These are phyloP conservation scores for Chytridium lagenaria DNA, from an alignment of 371 early-diverging fungal genomes.

Conservation along the genomic window DNA sequence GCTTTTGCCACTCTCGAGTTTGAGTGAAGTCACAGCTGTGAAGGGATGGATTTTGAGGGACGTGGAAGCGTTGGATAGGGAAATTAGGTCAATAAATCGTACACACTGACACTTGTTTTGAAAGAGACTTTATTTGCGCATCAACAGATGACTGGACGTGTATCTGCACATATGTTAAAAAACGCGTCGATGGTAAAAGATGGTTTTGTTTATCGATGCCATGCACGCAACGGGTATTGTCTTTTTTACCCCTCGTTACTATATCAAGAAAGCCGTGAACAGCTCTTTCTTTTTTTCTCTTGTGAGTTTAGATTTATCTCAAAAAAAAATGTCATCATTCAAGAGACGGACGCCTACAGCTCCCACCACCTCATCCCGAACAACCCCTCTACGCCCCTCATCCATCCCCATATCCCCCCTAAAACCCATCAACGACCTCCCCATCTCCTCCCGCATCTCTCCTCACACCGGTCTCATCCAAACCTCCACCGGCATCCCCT, in stretches of 20 bases:
- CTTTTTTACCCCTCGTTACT: too few species aligned
- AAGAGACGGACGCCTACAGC: not conserved
- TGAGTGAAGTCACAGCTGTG: conserved; percentile 23
- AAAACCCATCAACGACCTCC: too few species aligned
- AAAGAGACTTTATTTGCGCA: too few species aligned
- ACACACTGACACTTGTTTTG: too few species aligned
- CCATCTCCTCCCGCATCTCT: too few species aligned
- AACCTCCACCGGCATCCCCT: conserved; percentile 82
- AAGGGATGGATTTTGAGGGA: conserved; percentile 26
- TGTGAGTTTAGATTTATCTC: too few species aligned
- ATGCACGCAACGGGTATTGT: too few species aligned
- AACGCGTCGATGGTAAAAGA: too few species aligned
- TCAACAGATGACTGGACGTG: too few species aligned
- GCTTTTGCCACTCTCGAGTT: conserved; percentile 7
- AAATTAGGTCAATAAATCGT: conserved; percentile 21
- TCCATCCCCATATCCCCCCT: conserved; percentile 1
- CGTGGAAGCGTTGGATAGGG: conserved; percentile 37
- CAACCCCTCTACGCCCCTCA: not conserved
- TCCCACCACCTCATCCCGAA: not conserved
- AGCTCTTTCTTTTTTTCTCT: not conserved
- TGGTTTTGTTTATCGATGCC: too few species aligned
- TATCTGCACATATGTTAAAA: too few species aligned
- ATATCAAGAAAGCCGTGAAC: not conserved
- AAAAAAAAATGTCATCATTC: not conserved
- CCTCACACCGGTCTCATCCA: conserved; percentile 1